These are phyloP conservation scores for Syzygium oleosum DNA, from an alignment of 345 rosid genomes.

Conservation along the genomic window DNA sequence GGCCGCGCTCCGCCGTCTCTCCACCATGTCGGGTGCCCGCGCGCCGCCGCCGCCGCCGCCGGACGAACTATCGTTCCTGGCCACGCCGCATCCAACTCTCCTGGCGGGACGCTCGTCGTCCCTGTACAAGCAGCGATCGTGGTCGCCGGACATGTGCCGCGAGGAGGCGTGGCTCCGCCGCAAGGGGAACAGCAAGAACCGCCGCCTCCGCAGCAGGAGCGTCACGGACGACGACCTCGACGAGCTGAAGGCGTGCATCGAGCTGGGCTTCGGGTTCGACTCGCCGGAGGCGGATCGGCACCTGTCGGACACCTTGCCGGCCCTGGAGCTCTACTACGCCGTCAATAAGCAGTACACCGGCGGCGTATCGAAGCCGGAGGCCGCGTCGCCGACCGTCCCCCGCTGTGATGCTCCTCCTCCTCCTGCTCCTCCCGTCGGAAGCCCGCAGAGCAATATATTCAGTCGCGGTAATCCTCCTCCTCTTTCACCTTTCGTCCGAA, in stretches of 20 bases:
- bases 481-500: not conserved
- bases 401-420: conserved; percentile 5
- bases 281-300: conserved; percentile 66
- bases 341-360: conserved; percentile 62
- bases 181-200: conserved; percentile 32
- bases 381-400: not conserved
- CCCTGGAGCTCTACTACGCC: conserved; percentile 66
- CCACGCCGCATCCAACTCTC: not conserved
- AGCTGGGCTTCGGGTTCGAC: conserved; percentile 81
- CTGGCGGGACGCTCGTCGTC: conserved; percentile 9
- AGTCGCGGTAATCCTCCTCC: conserved; percentile 18
- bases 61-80: not conserved
- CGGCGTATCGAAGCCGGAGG: conserved; percentile 32
- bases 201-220: conserved; percentile 52
- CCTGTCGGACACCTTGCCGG: conserved; percentile 76
- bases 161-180: conserved; percentile 87
- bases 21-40: not conserved
- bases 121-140: conserved; percentile 66
- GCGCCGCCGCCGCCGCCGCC: not conserved
- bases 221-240: conserved; percentile 87
- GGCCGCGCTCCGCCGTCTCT: not conserved
- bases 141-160: conserved; percentile 83
- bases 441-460: conserved; percentile 37
- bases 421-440: conserved; percentile 35
- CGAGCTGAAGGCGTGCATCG: conserved; percentile 88